Evolutionary conservation across 75 land plant species (phyloP).

Genomic region (Cunninghamia lanceolata): DNA sequence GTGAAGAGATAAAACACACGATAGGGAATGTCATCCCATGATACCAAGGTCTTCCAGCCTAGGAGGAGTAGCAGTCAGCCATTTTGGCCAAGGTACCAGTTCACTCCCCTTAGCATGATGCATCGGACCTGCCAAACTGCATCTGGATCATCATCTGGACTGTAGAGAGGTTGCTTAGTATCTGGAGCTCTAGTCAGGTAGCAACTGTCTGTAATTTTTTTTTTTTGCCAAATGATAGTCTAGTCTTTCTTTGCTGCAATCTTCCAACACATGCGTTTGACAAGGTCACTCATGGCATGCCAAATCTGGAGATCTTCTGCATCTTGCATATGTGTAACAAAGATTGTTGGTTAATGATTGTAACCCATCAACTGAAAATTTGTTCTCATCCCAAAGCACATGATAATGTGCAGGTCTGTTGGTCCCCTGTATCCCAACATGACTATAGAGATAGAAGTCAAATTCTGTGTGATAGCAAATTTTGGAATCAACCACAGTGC

Average conservation of each 20-base stretch:
- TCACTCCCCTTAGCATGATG: slow-evolving; percentile 55
- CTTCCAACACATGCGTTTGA: slow-evolving; percentile 81
- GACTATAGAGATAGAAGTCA: slow-evolving; percentile 94
- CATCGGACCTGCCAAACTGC: slow-evolving; percentile 47
- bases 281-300: slow-evolving; percentile 72
- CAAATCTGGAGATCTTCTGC: slow-evolving; percentile 70
- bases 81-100: slow-evolving; percentile 84
- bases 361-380: slow-evolving; percentile 71
- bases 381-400: slow-evolving; percentile 97
- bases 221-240: slow-evolving; percentile 83
- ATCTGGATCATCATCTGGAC: slow-evolving; percentile 66
- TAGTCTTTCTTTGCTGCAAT: slow-evolving; percentile 73
- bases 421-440: slow-evolving; percentile 98
- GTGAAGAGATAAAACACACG: no score
- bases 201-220: slow-evolving; percentile 72
- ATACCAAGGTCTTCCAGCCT: slow-evolving; percentile 75
- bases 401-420: slow-evolving; percentile 96
- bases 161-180: slow-evolving; percentile 68
- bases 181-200: slow-evolving; percentile 61
- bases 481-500: slow-evolving; percentile 94
- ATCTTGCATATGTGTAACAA: slow-evolving; percentile 85
- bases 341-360: slow-evolving; percentile 88
- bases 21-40: no score
- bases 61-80: slow-evolving; percentile 76
- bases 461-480: slow-evolving; percentile 98